Conservation (phyloP, 1,284 basidiomycete species). For the Tylopilus sp. region DNA sequence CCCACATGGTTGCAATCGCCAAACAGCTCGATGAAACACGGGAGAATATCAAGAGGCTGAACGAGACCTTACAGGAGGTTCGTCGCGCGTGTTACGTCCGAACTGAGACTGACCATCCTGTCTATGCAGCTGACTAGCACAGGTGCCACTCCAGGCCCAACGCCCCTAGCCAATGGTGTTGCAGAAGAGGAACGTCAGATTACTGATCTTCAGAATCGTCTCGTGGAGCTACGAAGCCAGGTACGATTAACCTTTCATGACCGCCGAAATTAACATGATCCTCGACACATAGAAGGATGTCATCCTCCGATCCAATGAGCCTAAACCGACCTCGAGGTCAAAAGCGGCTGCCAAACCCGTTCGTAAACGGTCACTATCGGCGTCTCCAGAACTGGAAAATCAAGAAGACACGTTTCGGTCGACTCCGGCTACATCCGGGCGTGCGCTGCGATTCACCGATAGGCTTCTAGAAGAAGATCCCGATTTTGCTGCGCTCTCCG, state of each 20-base stretch:
- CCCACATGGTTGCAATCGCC: slow-evolving; percentile 53
- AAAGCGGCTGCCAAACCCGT: slow-evolving; percentile 12
- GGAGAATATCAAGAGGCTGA: slow-evolving; percentile 49
- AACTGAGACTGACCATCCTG: slow-evolving; percentile 1
- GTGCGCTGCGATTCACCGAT: slow-evolving; percentile 57
- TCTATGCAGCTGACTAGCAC: slow-evolving; percentile 22
- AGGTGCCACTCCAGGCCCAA: slow-evolving; percentile 36
- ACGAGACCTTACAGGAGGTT: slow-evolving; percentile 52
- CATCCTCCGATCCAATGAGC: slow-evolving; percentile 34
- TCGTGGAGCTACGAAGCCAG: slow-evolving; percentile 51
- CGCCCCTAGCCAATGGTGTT: slow-evolving; percentile 41
- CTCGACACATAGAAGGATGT: slow-evolving; percentile 41
- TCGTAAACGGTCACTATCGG: slow-evolving; percentile 10
- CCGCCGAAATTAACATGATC: neutral
- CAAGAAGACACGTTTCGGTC: slow-evolving; percentile 59
- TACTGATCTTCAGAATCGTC: slow-evolving; percentile 48
- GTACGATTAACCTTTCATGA: slow-evolving; percentile 29
- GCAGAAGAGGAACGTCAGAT: slow-evolving; percentile 58
- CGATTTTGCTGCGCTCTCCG: slow-evolving; percentile 51
- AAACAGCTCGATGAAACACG: slow-evolving; percentile 51
- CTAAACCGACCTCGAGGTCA: slow-evolving; percentile 12
- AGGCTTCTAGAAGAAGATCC: slow-evolving; percentile 62
- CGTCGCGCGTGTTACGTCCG: slow-evolving; percentile 19
- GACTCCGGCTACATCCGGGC: slow-evolving; percentile 51
- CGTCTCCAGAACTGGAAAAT: slow-evolving; percentile 29